These are phyloP conservation scores for Bassia scoparia DNA, from an alignment of 148 eudicot species.

Conservation along the genomic window DNA sequence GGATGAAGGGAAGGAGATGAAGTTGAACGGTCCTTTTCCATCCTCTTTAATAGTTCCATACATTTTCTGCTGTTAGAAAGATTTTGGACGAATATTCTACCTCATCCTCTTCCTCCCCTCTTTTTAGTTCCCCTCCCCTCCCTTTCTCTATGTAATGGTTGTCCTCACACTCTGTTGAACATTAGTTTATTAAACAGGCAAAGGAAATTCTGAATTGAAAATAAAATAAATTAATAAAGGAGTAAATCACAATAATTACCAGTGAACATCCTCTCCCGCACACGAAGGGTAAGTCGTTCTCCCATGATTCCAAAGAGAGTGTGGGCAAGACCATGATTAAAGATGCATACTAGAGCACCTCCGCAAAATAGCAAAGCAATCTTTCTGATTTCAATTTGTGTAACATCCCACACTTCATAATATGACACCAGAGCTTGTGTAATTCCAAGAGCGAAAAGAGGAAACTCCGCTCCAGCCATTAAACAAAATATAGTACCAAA, in stretches of 20 bases:
- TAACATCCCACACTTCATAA: slow-evolving; percentile 94
- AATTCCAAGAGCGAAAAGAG: slow-evolving; percentile 93
- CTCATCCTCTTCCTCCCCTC: no score
- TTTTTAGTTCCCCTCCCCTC: no score
- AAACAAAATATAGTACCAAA: slow-evolving; percentile 71
- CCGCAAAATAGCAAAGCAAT: slow-evolving; percentile 73
- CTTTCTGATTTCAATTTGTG: slow-evolving; percentile 66
- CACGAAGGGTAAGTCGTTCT: slow-evolving; percentile 91
- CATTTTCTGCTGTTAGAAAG: no score
- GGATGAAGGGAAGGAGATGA: no score
- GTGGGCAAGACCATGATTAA: slow-evolving; percentile 68
- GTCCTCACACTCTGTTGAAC: no score
- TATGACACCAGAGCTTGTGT: slow-evolving; percentile 91
- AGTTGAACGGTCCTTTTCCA: no score
- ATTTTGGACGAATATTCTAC: no score
- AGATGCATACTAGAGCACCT: slow-evolving; percentile 62
- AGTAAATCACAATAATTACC: slow-evolving; percentile 42
- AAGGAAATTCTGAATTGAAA: neutral
- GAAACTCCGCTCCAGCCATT: slow-evolving; percentile 79
- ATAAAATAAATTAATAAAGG: neutral
- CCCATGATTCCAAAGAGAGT: slow-evolving; percentile 85
- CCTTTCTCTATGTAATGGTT: no score
- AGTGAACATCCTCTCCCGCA: slow-evolving; percentile 86
- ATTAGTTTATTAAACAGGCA: neutral
- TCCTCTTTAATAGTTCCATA: no score